These are phyloP conservation scores for Terfezia boudieri DNA, from an alignment of 495 filamentous ascomycete species.

Conservation along the genomic window DNA sequence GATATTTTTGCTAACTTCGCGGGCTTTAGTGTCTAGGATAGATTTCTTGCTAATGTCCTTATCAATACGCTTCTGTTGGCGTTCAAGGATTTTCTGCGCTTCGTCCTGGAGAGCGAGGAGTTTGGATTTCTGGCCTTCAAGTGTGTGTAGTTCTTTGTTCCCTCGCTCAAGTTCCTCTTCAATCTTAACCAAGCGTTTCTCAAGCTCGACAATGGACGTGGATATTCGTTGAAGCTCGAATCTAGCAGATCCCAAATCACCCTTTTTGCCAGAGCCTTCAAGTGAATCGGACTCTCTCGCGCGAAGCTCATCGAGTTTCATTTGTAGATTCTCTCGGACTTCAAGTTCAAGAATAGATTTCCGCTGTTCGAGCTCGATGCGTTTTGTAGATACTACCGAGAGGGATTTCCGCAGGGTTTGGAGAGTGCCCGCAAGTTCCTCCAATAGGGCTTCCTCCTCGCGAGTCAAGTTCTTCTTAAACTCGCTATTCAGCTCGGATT, in stretches of 20 bases:
- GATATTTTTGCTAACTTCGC: constrained; percentile 68
- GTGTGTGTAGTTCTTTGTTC: constrained; percentile 32
- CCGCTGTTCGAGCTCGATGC: constrained; percentile 55
- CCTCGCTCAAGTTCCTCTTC: constrained; percentile 47
- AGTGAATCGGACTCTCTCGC: constrained; percentile 50
- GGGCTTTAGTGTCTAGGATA: constrained; percentile 46
- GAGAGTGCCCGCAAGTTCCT: constrained; percentile 40
- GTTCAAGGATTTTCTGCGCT: constrained; percentile 59
- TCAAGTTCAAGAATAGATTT: constrained; percentile 66
- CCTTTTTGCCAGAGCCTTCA: constrained; percentile 31
- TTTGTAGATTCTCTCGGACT: constrained; percentile 60
- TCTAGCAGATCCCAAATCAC: constrained; percentile 56
- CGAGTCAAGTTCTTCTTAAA: constrained; percentile 79
- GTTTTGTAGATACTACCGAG: constrained; percentile 45
- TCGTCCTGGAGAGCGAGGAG: constrained; percentile 49
- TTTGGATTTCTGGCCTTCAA: constrained; percentile 41
- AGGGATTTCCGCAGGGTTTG: constrained; percentile 53
- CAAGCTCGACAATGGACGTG: constrained; percentile 37
- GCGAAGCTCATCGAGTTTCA: constrained; percentile 69
- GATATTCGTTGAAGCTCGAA: constrained; percentile 58
- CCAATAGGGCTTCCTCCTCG: constrained; percentile 61
- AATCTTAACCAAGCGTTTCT: constrained; percentile 43
- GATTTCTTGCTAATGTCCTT: constrained; percentile 75
- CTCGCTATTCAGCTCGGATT: constrained; percentile 56
- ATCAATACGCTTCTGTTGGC: constrained; percentile 75